phyloP scores from a whole-genome alignment of 805 yeast genomes.

The Wickerhamiella brachini region DNA sequence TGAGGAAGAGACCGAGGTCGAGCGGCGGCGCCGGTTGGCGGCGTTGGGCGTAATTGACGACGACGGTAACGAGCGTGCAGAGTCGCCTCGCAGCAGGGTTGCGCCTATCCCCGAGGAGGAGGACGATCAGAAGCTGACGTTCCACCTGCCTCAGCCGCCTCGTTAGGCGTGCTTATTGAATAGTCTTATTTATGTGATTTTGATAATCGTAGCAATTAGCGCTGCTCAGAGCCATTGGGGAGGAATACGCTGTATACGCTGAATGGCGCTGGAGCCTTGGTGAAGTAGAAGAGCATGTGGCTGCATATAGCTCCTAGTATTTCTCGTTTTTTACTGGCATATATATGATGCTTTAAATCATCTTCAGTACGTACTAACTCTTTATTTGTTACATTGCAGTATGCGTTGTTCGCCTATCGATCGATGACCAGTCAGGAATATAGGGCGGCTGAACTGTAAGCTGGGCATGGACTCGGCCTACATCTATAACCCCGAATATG shows the following conservation, averaged over 20 bases:
- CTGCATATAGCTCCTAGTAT: too few relatives aligned
- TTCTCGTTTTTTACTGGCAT: too few relatives aligned
- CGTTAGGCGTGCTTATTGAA: slow-evolving; percentile 31
- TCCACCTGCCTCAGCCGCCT: slow-evolving; percentile 10
- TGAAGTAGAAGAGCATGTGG: too few relatives aligned
- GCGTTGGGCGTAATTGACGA: slow-evolving; percentile 23
- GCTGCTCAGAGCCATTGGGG: too few relatives aligned
- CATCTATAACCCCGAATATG: slow-evolving; percentile 17
- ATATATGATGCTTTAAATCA: too few relatives aligned
- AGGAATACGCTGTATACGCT: too few relatives aligned
- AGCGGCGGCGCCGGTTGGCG: slow-evolving; percentile 44
- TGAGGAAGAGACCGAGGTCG: slow-evolving; percentile 49
- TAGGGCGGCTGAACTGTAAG: too few relatives aligned
- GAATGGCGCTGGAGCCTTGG: too few relatives aligned
- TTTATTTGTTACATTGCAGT: too few relatives aligned
- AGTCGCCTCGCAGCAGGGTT: neutral
- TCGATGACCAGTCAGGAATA: too few relatives aligned
- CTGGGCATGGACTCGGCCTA: slow-evolving; percentile 27
- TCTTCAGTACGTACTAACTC: too few relatives aligned
- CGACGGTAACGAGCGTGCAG: slow-evolving; percentile 9
- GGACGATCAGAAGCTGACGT: slow-evolving; percentile 11
- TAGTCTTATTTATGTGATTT: slow-evolving; percentile 37
- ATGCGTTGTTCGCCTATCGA: too few relatives aligned
- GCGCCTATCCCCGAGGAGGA: neutral
- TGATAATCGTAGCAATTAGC: slow-evolving; percentile 44